These are phyloP conservation scores for Scedosporium aurantiacum DNA, from an alignment of 2,329 filamentous ascomycete genomes.

Conservation along the genomic window DNA sequence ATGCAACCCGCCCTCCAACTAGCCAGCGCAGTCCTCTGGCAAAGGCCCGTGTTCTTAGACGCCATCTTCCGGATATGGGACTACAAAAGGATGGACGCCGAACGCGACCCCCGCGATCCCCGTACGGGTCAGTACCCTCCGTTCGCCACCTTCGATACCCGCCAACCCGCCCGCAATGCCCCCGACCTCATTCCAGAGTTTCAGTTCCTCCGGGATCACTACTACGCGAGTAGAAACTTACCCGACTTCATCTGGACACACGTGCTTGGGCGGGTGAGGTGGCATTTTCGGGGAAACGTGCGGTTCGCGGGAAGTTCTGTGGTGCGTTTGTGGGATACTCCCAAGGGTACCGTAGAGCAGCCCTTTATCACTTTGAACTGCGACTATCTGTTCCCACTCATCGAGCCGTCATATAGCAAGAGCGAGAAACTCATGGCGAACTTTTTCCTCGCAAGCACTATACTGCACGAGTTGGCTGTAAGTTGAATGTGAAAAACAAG, in stretches of 20 bases:
- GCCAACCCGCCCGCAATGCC: not conserved
- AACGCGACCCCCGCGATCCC: constrained; percentile 8
- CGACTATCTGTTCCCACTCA: constrained; percentile 16
- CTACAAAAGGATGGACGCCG: constrained; percentile 10
- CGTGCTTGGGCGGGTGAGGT: not conserved
- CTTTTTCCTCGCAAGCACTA: constrained; percentile 12
- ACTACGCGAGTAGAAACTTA: not conserved
- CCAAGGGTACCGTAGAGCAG: not conserved
- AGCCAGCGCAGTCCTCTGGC: constrained; percentile 14
- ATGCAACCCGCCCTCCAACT: constrained; percentile 19
- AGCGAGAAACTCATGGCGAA: constrained; percentile 17
- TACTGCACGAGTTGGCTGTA: constrained; percentile 20
- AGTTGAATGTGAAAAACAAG: constrained; percentile 6
- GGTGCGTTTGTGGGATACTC: not conserved
- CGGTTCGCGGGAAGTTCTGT: too few species aligned
- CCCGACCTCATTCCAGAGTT: not conserved
- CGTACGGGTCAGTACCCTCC: too few species aligned
- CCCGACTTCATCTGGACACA: not conserved
- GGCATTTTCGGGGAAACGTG: not conserved
- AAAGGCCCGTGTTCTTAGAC: constrained; percentile 12
- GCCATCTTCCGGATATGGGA: constrained; percentile 16
- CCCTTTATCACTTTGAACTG: constrained; percentile 9
- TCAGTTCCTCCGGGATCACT: not conserved
- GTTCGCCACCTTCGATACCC: not conserved
- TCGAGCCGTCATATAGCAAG: constrained; percentile 13